These are phyloP conservation scores for Roridomyces roridus DNA, from an alignment of 768 basidiomycete species.

Conservation along the genomic window DNA sequence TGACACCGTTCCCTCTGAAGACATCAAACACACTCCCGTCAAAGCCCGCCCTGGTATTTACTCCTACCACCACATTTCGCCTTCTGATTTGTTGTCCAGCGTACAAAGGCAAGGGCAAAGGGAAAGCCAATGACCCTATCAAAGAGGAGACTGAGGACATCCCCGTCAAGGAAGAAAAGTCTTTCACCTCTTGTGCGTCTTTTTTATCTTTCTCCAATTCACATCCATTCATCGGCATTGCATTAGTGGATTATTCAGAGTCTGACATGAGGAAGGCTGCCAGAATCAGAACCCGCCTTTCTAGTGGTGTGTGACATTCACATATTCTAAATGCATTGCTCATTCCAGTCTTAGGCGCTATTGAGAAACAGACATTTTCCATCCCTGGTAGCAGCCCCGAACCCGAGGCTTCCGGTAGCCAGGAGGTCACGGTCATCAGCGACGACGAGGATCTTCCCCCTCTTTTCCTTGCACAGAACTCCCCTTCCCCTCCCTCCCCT, in stretches of 20 bases:
- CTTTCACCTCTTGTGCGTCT: no score
- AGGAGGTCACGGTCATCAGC: background rate
- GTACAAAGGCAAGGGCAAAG: no score
- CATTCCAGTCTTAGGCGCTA: background rate
- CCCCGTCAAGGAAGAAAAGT: no score
- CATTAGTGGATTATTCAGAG: background rate
- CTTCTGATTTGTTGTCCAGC: no score
- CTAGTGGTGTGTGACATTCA: no score
- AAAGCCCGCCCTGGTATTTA: background rate
- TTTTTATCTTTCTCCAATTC: no score
- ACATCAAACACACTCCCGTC: background rate
- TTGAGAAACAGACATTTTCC: background rate
- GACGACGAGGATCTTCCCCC: no score
- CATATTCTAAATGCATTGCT: no score
- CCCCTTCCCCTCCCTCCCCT: no score
- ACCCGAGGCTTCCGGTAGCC: background rate
- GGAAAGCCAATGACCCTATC: background rate
- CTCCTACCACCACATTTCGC: background rate
- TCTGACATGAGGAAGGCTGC: constrained; percentile 3
- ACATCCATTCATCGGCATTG: background rate
- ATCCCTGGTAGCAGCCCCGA: background rate
- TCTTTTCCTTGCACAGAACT: no score
- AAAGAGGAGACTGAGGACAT: background rate
- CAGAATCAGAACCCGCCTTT: background rate
- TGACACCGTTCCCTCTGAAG: background rate